These are phyloP conservation scores for Mortierella antarctica DNA, from an alignment of 192 early-diverging fungal species.

Conservation along the genomic window DNA sequence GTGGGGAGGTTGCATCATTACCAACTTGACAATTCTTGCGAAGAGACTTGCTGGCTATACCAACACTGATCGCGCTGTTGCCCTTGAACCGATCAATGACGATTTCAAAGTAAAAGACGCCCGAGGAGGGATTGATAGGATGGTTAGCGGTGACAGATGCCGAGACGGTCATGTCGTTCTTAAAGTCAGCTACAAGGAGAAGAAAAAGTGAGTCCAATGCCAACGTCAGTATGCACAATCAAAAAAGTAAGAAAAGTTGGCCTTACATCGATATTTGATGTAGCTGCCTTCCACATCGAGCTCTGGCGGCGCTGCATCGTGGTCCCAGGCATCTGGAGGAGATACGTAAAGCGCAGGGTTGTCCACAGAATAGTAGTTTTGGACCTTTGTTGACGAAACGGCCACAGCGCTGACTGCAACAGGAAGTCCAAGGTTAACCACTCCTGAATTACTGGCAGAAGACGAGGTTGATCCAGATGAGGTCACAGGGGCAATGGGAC, in stretches of 20 bases:
- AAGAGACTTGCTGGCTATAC: slow-evolving; percentile 43
- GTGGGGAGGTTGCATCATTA: neutral
- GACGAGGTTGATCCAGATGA: neutral
- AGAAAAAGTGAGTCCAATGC: neutral
- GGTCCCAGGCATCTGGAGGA: slow-evolving; percentile 44
- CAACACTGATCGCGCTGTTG: slow-evolving; percentile 43
- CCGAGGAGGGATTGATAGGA: slow-evolving; percentile 37
- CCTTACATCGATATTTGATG: slow-evolving; percentile 45
- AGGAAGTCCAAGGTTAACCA: no score
- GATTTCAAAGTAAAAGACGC: slow-evolving; percentile 52
- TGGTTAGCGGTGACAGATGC: slow-evolving; percentile 51
- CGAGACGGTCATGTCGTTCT: slow-evolving; percentile 53
- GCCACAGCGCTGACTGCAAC: neutral
- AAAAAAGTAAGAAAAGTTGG: neutral
- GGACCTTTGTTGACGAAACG: neutral
- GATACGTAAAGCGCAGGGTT: slow-evolving; percentile 20
- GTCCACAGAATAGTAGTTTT: slow-evolving; percentile 1
- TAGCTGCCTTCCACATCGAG: slow-evolving; percentile 49
- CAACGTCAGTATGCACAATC: neutral
- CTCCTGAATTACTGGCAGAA: no score
- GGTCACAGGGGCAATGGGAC: neutral
- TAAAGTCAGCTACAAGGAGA: slow-evolving; percentile 32
- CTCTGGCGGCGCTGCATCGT: slow-evolving; percentile 47
- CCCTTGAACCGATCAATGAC: slow-evolving; percentile 41
- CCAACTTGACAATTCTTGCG: slow-evolving; percentile 53